Percentiles rank a stretch among this genome's conserved stretches.
Conservation (phyloP, 139 green algal genomes). For the Haematococcus lacustris region DNA sequence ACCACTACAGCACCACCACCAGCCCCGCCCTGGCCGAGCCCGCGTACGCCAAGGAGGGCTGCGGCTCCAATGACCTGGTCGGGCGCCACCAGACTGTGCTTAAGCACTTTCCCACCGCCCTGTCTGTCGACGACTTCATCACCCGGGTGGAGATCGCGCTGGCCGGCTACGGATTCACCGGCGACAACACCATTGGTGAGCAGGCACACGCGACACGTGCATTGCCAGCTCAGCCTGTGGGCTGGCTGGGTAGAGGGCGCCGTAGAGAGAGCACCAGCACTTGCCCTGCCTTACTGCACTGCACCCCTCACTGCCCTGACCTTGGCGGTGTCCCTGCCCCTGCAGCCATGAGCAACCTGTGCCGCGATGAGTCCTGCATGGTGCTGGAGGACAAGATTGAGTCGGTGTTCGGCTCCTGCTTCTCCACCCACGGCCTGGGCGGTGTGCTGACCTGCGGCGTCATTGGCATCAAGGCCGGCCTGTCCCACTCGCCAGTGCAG, state of each 20-base stretch:
- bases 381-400: conserved; percentile 75
- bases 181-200: conserved; percentile 35
- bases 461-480: conserved; percentile 57
- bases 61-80: background rate
- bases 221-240: background rate
- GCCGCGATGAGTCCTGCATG: conserved; percentile 79
- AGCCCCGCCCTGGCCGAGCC: background rate
- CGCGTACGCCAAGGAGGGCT: background rate
- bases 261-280: background rate
- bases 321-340: background rate
- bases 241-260: background rate
- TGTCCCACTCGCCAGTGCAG: conserved; percentile 45
- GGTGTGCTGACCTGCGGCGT: conserved; percentile 78
- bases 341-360: conserved; percentile 76
- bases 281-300: too few species aligned
- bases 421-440: conserved; percentile 78
- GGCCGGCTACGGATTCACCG: conserved; percentile 60
- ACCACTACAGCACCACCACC: background rate
- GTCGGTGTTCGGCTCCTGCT: conserved; percentile 60
- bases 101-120: conserved; percentile 56
- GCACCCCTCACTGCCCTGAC: background rate
- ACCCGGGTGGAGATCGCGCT: conserved; percentile 63
- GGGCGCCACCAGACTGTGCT: background rate
- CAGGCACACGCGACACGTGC: too few species aligned
- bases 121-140: conserved; percentile 75